Evolutionary conservation across 148 eudicot genomes (phyloP), one percentile per base, ranked within the genome.

Genomic region (Dianthus caryophyllus): DNA sequence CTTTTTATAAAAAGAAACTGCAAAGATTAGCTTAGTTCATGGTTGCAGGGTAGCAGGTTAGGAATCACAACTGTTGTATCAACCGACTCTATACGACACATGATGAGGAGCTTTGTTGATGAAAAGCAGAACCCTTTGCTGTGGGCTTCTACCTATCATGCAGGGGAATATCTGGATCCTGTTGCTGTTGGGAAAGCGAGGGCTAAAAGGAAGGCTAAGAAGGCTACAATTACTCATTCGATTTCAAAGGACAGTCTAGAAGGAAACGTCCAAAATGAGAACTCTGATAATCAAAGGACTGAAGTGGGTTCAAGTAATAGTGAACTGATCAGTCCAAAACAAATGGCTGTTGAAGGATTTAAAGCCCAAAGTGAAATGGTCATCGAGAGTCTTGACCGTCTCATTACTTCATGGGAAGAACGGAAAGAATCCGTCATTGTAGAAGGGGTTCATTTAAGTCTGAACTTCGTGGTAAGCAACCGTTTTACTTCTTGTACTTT

Each of bases 311-410:
- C 77, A 21, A 75, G 65, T 43, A 46, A 67, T 64, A 26, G 59
- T 52, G 91, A 88, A 55, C 60, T 80, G 47, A 88, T 90, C 18
- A 81, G 96, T 73, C 80, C 87, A 24, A 93, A 81, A 61, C 91
- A 86, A 83, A 87, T 93, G 96, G 98, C 98, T 1, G 57, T 93
- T 48, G 98, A 93, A 77, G 98, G 98, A 57, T 93, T 81, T 62
- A 93, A 89, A 82, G 98, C 98, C 74, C 98, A 93, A 66, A 93
- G 98, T 83, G 98, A 93, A 75, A 93, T 93, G 98, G 96, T 93
- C 49, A 93, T 93, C 70, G 98, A 93, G 63, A 87, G 95, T 77
- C 98, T 93, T 68, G 98, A 93, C 65, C 86, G 98, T 26, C 75
- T 93, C 61, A 83, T 93, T 55, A 87, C 90, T 77, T 87, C 87